These are phyloP conservation scores for Lactarius quietus DNA, from an alignment of 768 basidiomycete species.

Conservation along the genomic window DNA sequence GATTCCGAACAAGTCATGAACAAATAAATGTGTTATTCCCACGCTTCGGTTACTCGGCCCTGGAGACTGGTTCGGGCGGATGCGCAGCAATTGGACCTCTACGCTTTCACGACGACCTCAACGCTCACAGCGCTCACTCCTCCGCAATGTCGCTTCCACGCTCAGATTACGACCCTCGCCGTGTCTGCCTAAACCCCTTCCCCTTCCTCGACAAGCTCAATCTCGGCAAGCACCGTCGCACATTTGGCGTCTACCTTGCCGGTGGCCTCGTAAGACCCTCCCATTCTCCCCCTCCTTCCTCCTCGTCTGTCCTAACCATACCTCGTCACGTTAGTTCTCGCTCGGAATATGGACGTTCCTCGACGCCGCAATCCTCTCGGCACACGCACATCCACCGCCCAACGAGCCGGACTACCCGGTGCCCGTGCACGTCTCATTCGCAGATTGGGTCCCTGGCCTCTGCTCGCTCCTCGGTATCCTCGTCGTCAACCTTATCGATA, in stretches of 20 bases:
- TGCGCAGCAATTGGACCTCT: too few relatives aligned
- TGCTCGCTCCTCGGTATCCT: constrained; percentile 90
- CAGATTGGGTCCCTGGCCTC: constrained; percentile 97
- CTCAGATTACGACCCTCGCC: constrained; percentile 77
- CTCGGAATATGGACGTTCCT: constrained; percentile 94
- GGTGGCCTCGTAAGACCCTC: constrained; percentile 76
- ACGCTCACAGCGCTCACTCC: too few relatives aligned
- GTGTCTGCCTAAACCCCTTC: constrained; percentile 85
- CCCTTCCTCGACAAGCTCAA: constrained; percentile 52
- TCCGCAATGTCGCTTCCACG: constrained; percentile 58
- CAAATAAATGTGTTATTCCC: not conserved
- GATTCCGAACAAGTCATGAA: too few relatives aligned
- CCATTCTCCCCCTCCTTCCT: constrained; percentile 14
- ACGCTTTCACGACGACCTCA: constrained; percentile 1
- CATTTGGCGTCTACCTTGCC: constrained; percentile 85
- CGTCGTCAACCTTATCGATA: constrained; percentile 92
- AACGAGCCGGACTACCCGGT: constrained; percentile 64
- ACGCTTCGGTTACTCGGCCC: constrained; percentile 5
- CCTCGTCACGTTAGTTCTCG: constrained; percentile 63
- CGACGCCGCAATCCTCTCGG: constrained; percentile 87
- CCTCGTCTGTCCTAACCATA: not conserved
- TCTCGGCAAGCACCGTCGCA: constrained; percentile 72
- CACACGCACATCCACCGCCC: constrained; percentile 75
- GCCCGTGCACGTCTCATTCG: constrained; percentile 82
- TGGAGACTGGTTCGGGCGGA: too few relatives aligned